Conservation (phyloP, 495 filamentous ascomycete species). For the Penicillium paradoxum region DNA sequence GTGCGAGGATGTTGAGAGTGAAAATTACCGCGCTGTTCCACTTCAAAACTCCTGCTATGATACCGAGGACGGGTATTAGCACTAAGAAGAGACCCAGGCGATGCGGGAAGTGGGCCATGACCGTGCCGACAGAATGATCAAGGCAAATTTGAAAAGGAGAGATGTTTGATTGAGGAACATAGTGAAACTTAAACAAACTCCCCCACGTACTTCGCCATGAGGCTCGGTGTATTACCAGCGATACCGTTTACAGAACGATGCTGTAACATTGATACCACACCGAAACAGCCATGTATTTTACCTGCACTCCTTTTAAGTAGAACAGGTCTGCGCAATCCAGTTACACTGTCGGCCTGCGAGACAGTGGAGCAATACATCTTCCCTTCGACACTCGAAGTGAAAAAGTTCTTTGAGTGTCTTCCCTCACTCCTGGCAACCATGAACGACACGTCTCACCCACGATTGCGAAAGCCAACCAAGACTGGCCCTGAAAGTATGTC, state of each 20-base stretch:
- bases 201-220: neutral
- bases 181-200: no score
- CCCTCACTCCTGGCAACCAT: neutral
- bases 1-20: constrained; percentile 15
- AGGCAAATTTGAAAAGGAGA: neutral
- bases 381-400: neutral
- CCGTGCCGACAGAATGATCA: neutral
- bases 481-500: neutral
- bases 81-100: neutral
- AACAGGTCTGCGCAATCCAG: neutral
- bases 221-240: neutral
- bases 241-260: neutral
- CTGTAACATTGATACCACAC: neutral
- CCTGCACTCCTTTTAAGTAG: neutral
- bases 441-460: neutral
- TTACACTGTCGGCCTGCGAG: neutral
- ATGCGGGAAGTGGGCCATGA: neutral
- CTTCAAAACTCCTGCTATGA: constrained; percentile 4
- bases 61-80: constrained; percentile 11
- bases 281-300: constrained; percentile 4
- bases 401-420: neutral
- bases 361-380: constrained; percentile 2
- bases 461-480: constrained; percentile 5
- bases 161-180: neutral
- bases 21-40: constrained; percentile 11